Evolutionary conservation across 176 grass and related monocot species (phyloP).

Genomic region (Oropetium thomaeum): DNA sequence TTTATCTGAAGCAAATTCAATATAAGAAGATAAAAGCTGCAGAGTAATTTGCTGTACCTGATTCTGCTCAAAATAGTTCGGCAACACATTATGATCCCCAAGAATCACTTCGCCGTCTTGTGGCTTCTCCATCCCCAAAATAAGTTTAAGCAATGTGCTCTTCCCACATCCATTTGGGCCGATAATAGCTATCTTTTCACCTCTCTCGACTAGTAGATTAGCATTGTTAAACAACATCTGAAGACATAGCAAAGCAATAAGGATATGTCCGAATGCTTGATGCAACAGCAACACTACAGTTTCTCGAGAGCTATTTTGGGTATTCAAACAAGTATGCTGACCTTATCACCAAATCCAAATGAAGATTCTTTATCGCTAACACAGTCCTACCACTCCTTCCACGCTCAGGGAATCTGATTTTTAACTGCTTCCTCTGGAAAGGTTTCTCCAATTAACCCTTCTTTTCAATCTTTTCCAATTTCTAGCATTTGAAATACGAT

Average conservation of each 20-base stretch:
- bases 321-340: slow-evolving; percentile 26
- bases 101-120: slow-evolving; percentile 72
- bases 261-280: not conserved
- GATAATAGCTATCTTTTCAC: slow-evolving; percentile 96
- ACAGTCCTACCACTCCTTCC: slow-evolving; percentile 80
- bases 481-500: slow-evolving; percentile 50
- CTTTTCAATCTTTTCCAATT: slow-evolving; percentile 96
- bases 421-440: slow-evolving; percentile 94
- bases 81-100: slow-evolving; percentile 92
- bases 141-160: slow-evolving; percentile 85
- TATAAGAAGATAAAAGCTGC: slow-evolving; percentile 2
- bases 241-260: slow-evolving; percentile 16
- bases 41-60: slow-evolving; percentile 49
- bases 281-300: not conserved
- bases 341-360: slow-evolving; percentile 85
- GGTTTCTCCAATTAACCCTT: slow-evolving; percentile 93
- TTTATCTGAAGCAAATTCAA: slow-evolving; percentile 20
- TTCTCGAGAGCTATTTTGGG: not conserved
- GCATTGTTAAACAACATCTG: slow-evolving; percentile 86
- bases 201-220: slow-evolving; percentile 86
- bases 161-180: slow-evolving; percentile 98
- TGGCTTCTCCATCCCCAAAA: slow-evolving; percentile 82
- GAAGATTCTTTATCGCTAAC: slow-evolving; percentile 66
- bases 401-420: slow-evolving; percentile 92
- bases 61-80: slow-evolving; percentile 99